Base-by-base conservation (phyloP, 805 yeast genomes). In the Helenozyma baotianmanensis region DNA sequence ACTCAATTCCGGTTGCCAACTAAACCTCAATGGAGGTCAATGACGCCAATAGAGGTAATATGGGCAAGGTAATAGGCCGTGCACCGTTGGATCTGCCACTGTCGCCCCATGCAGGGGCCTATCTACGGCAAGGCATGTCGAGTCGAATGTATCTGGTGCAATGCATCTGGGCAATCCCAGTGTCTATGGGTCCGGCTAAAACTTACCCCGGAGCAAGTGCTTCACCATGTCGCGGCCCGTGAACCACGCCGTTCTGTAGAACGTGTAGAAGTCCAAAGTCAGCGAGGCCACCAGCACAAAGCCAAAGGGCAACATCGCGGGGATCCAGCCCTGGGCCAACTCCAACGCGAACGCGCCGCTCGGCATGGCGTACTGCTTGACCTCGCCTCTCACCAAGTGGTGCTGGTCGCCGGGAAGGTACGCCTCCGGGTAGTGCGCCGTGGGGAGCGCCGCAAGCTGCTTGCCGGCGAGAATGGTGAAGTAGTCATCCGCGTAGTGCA, bases 241-340 rank as follows among this genome's bases (percentile, higher is more conserved):
- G 42, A 82, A 70, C 43, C 72, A 75, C 23, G 71, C 76, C 6
- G 97, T 92, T 54, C 75, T 73, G 39, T 56, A 61, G 39, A 90
- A 69, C 16, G 95, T 78, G 47, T 67, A 58, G 39, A 80, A 56
- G 57, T 92, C 98, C 48, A 89, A 59, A 11, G 97, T 92, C 25
- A 94, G 81, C 33, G 81, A 72, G 38, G 82, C 51, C 4, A 82
- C 76, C 54, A 87, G 95, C 30, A 85, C 64, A 62, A 90, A 78
- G 0, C 98, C 98, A 57, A 92, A 92, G 14, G 97, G 97, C 40
- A 92, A 71, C 98, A 92, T 92, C 26, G 90, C 81, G 22, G 98
- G 97, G 45, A 92, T 86, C 95, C 96, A 92, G 39, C 98, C 98
- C 66, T 90, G 97, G 6, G 98, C 98, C 51, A 90, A 72, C 58